phyloP scores from a whole-genome alignment of 2,329 filamentous ascomycete genomes.

The Amauroascus verrucosus region DNA sequence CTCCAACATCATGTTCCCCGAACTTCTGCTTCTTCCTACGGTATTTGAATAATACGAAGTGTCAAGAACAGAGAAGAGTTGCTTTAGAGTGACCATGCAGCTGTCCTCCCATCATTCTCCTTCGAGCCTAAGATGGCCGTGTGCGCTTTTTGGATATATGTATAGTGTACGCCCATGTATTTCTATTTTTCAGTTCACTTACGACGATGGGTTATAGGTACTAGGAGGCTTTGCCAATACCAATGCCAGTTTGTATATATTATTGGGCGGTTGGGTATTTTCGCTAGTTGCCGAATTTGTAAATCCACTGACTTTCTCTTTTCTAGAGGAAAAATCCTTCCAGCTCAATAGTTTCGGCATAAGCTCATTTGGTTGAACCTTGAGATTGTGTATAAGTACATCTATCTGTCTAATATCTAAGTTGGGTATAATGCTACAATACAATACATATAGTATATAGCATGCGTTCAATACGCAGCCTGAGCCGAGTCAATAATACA shows the following conservation, averaged over 20 bases:
- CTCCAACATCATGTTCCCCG: not conserved
- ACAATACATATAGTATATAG: not conserved
- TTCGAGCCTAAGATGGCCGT: not conserved
- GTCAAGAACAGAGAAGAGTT: not conserved
- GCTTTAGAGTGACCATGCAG: conserved; percentile 3
- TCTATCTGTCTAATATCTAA: not conserved
- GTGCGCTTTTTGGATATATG: not conserved
- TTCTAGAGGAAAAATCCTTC: too few species aligned
- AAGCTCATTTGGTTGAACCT: not conserved
- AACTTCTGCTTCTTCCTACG: not conserved
- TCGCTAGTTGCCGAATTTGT: too few species aligned
- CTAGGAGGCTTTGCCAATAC: too few species aligned
- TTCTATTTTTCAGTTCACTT: not conserved
- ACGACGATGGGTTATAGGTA: not conserved
- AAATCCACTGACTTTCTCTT: too few species aligned
- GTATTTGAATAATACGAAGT: not conserved
- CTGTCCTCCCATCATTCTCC: not conserved
- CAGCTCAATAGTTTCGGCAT: not conserved
- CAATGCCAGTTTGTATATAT: too few species aligned
- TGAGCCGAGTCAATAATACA: not conserved
- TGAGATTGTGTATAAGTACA: too few species aligned
- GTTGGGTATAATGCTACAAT: not conserved
- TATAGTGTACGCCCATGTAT: conserved; percentile 5
- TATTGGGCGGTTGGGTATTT: too few species aligned
- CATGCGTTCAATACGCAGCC: not conserved